Evolutionary conservation across 1,284 basidiomycete genomes (phyloP).

Genomic region (Marasmius oreades): DNA sequence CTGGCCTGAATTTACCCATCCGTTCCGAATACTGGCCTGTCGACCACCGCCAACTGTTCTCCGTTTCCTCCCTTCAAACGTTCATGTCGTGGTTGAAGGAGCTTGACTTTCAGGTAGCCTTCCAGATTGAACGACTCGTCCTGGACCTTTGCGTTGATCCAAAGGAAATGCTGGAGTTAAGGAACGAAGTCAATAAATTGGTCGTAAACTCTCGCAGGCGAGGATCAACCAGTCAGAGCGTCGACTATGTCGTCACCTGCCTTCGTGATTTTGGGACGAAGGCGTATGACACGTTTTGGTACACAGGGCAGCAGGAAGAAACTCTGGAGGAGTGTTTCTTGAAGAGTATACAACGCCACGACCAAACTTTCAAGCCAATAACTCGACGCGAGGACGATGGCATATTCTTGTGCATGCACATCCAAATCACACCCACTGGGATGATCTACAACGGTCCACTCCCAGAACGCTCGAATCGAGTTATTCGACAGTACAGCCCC

Average conservation of each 20-base stretch:
- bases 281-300: constrained; percentile 28
- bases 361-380: constrained; percentile 19
- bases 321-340: constrained; percentile 35
- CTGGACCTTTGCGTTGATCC: constrained; percentile 40
- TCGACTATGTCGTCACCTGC: constrained; percentile 33
- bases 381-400: constrained; percentile 32
- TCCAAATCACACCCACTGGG: constrained; percentile 57
- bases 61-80: constrained; percentile 26
- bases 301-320: constrained; percentile 21
- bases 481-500: constrained; percentile 47
- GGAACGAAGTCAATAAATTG: constrained; percentile 31
- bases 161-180: constrained; percentile 41
- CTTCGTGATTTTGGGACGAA: constrained; percentile 41
- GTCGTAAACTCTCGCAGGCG: constrained; percentile 11
- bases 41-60: constrained; percentile 42
- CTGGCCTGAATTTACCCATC: constrained; percentile 32
- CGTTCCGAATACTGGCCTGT: constrained; percentile 33
- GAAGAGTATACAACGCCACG: constrained; percentile 27
- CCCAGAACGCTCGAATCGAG: constrained; percentile 62
- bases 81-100: constrained; percentile 34
- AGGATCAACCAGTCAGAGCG: constrained; percentile 23
- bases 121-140: constrained; percentile 51
- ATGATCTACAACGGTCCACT: constrained; percentile 58
- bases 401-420: constrained; percentile 52
- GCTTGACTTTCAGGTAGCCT: constrained; percentile 49